phyloP scores from a whole-genome alignment of 345 rosid species.

The Passiflora organensis region DNA sequence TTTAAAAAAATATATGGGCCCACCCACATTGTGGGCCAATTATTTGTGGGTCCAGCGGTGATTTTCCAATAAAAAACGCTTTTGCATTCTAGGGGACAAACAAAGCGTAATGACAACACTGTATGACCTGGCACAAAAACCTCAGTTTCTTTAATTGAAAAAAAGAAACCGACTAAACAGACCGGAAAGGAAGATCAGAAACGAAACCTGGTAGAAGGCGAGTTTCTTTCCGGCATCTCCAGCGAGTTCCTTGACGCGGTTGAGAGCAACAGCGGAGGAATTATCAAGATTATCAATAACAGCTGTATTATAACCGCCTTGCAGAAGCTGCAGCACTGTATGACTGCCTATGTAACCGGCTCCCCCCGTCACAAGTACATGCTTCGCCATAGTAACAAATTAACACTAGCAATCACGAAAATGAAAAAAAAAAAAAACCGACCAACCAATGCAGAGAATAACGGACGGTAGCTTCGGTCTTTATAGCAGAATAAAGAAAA shows the following conservation, averaged over 20 bases:
- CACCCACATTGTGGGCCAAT: slow-evolving; percentile 4
- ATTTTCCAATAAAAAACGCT: too few species aligned
- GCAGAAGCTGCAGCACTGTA: slow-evolving; percentile 85
- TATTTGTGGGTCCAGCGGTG: too few species aligned
- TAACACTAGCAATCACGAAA: too few species aligned
- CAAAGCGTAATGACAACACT: too few species aligned
- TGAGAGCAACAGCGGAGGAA: slow-evolving; percentile 54
- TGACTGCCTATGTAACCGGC: slow-evolving; percentile 99
- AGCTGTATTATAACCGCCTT: slow-evolving; percentile 54
- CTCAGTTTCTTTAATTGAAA: background rate
- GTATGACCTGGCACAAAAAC: too few species aligned
- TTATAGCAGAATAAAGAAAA: too few species aligned
- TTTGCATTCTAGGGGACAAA: too few species aligned
- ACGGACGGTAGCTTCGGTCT: too few species aligned
- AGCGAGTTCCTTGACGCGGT: slow-evolving; percentile 69
- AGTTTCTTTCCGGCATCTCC: slow-evolving; percentile 45
- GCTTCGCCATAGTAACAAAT: slow-evolving; percentile 34
- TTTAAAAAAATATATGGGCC: background rate
- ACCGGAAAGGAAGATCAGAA: background rate
- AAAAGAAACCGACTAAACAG: background rate
- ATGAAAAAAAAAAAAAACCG: too few species aligned
- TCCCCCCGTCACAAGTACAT: slow-evolving; percentile 83
- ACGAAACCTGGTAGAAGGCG: slow-evolving; percentile 58
- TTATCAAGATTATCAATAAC: slow-evolving; percentile 91
- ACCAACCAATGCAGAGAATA: too few species aligned